These are phyloP conservation scores for Vaccinium macrocarpon DNA, from an alignment of 148 eudicot genomes.

Conservation along the genomic window DNA sequence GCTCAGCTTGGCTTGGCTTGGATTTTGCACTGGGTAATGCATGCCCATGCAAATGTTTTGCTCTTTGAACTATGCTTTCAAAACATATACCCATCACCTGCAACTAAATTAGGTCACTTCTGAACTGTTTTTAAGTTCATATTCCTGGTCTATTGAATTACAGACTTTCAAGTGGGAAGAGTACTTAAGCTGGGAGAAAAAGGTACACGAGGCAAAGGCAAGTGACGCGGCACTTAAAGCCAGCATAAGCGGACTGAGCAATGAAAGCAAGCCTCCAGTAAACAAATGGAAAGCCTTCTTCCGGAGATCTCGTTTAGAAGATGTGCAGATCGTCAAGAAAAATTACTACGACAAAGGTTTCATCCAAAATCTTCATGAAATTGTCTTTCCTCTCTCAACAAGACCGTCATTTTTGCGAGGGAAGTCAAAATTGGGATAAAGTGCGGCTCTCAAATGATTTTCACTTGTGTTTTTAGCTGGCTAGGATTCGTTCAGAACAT, in stretches of 20 bases:
- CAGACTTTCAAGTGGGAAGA: conserved; percentile 96
- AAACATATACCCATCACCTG: neutral
- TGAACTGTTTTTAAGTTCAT: neutral
- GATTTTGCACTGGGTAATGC: neutral
- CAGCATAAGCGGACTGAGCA: conserved; percentile 51
- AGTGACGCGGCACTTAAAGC: conserved; percentile 68
- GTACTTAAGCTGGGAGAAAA: conserved; percentile 59
- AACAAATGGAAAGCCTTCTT: conserved; percentile 86
- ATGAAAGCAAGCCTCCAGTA: conserved; percentile 45
- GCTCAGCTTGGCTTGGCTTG: neutral
- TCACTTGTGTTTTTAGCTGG: neutral
- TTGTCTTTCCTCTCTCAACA: conserved; percentile 65
- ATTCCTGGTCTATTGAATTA: conserved; percentile 16
- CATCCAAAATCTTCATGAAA: conserved; percentile 56
- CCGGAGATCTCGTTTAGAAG: conserved; percentile 66
- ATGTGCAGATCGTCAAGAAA: conserved; percentile 39
- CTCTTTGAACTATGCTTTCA: neutral
- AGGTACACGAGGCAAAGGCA: conserved; percentile 74
- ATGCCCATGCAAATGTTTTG: neutral
- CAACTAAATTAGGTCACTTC: neutral
- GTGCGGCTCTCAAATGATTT: neutral
- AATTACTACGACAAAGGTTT: conserved; percentile 75
- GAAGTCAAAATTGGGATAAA: conserved; percentile 59
- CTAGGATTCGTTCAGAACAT: neutral
- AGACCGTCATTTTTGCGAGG: conserved; percentile 48